Evolutionary conservation across 2,329 filamentous ascomycete species (phyloP), one percentile per base, ranked within the genome.

Genomic region (Monilinia fructigena): DNA sequence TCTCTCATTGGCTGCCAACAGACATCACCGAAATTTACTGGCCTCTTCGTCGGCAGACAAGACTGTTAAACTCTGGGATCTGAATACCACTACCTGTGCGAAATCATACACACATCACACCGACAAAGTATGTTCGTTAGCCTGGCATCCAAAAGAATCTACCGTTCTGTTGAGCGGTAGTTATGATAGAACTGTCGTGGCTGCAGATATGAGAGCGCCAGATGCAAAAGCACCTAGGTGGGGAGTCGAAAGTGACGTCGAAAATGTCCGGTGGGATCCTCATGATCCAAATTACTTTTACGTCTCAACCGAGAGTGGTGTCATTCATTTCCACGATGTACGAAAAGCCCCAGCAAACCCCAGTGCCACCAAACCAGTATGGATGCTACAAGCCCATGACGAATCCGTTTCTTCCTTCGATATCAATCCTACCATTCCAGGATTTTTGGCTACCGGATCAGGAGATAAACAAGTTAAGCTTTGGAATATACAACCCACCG

Each of bases 61-160:
- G 81, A 99, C 95, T 3, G 89, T 98, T 75, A 99, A 99, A 82
- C 85, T 99, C 26, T 99, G 95, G 95, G 95, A 99, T 77, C 82
- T 99, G 69, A 91, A 93, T 81, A 97, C 92, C 3, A 86, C 91
- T 68, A 93, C 89, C 78, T 97, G 93, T 79, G 95, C 95, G 74
- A 95, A 97, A 81, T 97, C 93, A 55, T 99, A 99, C 83, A 85
- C 86, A 20, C 92, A 96, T 80, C 95, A 99, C 80, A 96, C 92
- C 47, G 95, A 97, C 83, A 99, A 99, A 81, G 93, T 98, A 71
- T 99, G 93, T 84, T 92, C 94, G 28, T 81, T 99, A 66, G 90
- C 94, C 71, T 99, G 96, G 95, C 92, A 98, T 81, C 85, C 91
- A 0, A 85, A 84, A 54, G 91, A 97, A 78, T 88, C 93, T 3